Conservation (phyloP, 768 basidiomycete species). For the Clavaria fumosa region DNA sequence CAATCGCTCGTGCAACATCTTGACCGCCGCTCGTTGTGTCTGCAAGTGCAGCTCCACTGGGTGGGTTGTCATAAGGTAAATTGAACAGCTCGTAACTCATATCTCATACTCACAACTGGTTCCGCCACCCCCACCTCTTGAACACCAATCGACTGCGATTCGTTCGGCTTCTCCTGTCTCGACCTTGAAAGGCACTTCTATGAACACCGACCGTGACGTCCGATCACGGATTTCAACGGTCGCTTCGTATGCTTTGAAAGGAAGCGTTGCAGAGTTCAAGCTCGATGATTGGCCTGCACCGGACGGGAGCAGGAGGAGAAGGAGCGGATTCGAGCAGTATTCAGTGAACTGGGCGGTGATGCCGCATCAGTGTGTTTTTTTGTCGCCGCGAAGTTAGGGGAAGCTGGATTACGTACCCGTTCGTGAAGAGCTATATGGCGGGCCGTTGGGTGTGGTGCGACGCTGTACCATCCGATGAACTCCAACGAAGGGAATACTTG, state of each 20-base stretch:
- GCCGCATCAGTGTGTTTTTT: no score
- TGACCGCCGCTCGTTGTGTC: constrained; percentile 86
- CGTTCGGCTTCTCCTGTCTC: constrained; percentile 98
- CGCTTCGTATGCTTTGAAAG: constrained; percentile 88
- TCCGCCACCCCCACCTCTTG: constrained; percentile 69
- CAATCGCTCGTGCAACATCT: constrained; percentile 92
- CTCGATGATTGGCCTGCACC: constrained; percentile 29
- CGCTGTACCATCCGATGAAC: constrained; percentile 96
- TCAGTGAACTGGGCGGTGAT: constrained; percentile 50
- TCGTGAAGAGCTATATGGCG: constrained; percentile 73
- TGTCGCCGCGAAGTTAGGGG: no score
- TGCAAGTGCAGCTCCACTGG: constrained; percentile 83
- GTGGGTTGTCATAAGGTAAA: constrained; percentile 7
- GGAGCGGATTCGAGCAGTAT: constrained; percentile 79
- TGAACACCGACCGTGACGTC: constrained; percentile 61
- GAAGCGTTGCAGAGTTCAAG: constrained; percentile 59
- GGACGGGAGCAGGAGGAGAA: constrained; percentile 58
- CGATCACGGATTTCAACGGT: constrained; percentile 75
- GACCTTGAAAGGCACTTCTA: constrained; percentile 75
- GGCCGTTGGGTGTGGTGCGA: constrained; percentile 58
- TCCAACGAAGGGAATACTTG: constrained; percentile 97
- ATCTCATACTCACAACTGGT: constrained; percentile 61
- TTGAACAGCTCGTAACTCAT: no score
- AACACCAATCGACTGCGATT: constrained; percentile 94
- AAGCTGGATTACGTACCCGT: constrained; percentile 35